Evolutionary conservation across 2,329 filamentous ascomycete genomes (phyloP), one percentile per base, ranked within the genome.

Genomic region (Hypoxylon sp.): DNA sequence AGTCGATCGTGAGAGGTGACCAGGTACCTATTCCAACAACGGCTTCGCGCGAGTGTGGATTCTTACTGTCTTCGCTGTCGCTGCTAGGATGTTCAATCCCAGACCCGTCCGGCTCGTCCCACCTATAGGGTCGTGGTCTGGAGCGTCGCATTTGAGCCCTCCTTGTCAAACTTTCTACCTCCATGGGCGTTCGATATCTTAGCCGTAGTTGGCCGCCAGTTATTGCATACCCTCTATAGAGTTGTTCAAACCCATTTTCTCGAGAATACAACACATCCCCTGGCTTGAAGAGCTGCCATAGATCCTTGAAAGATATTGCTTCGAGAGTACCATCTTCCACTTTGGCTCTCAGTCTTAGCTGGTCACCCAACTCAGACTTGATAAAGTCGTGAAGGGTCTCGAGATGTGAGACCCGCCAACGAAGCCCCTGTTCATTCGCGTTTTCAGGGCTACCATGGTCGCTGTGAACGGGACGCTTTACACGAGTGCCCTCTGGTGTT

Each of bases 1-100:
- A 65, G n/a, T 65, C 62, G 13, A 65, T 47, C 10, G 62, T 65
- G n/a, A 65, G 37, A 6, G 62, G 26, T 13, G 48, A 54, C 54
- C 62, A 65, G 17, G 54, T 65, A 9, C 61, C 61, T 5, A 47
- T 26, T 31, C 62, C 62, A 9, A 53, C 53, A 26, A 47, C 48
- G 10, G 37, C 48, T 31, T 48, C 54, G n/a, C 50, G 33, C 5
- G 54, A 24, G 31, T 58, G 24, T 39, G 31, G 19, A 11, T 65
- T 39, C 14, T 53, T 33, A 9, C 58, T 37, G 8, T 54, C 54
- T 6, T 59, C 56, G 8, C 19, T 52, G 6, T 31, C 19, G 29
- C 24, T 22, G 3, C 29, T 5, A 1, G 14, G 5, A 10, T 42
- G 39, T 11, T 51, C 46, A 29, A 58, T 14, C 6, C 50, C 55